Evolutionary conservation across 805 yeast genomes (phyloP).

Genomic region (Pichia cabralensis): DNA sequence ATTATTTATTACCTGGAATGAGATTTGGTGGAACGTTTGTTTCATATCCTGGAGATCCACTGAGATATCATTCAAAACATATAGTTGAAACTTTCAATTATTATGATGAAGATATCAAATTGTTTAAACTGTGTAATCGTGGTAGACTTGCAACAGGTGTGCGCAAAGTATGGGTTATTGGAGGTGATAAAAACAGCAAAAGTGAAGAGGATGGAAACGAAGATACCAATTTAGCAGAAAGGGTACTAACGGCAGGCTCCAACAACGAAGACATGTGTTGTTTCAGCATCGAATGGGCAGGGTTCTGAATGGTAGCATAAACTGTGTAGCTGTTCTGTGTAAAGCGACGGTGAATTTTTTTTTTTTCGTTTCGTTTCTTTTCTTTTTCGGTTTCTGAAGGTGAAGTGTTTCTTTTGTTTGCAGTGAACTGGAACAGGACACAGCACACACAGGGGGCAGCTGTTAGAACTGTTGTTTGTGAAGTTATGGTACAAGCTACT

Average conservation of each 20-base stretch:
- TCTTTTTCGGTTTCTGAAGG: too few species aligned
- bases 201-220: constrained; percentile 2
- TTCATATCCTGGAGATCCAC: constrained; percentile 92
- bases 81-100: constrained; percentile 46
- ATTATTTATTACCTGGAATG: constrained; percentile 69
- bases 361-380: too few species aligned
- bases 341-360: constrained; percentile 18
- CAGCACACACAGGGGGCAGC: too few species aligned
- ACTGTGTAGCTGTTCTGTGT: too few species aligned
- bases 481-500: too few species aligned
- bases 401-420: too few species aligned
- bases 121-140: constrained; percentile 61
- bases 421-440: too few species aligned
- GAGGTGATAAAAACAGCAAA: constrained; percentile 21
- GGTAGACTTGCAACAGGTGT: constrained; percentile 91
- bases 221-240: neutral
- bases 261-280: constrained; percentile 27
- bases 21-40: constrained; percentile 85
- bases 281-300: constrained; percentile 92
- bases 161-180: constrained; percentile 69
- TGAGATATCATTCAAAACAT: constrained; percentile 80
- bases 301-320: too few species aligned
- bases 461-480: too few species aligned
- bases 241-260: constrained; percentile 8
- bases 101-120: constrained; percentile 42